Evolutionary conservation across 2,329 filamentous ascomycete species (phyloP).

Genomic region (Hymenoscyphus albidus): DNA sequence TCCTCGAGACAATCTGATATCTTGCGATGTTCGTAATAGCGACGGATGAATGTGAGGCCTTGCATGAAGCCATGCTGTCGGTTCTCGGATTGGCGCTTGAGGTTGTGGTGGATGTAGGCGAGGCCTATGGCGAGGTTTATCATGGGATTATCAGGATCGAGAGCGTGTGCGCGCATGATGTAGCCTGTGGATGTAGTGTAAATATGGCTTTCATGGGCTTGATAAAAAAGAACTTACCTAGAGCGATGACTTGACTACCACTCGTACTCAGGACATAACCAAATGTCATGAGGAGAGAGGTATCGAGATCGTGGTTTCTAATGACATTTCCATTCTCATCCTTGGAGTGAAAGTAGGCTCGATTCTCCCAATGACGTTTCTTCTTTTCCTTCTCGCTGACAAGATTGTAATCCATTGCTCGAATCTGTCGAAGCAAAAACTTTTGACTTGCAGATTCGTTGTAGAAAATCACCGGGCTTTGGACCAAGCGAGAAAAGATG

Average conservation of each 20-base stretch:
- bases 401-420: conserved; percentile 73
- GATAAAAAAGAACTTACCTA: conserved; percentile 56
- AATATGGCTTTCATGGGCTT: background rate
- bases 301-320: conserved; percentile 53
- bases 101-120: conserved; percentile 80
- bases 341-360: conserved; percentile 37
- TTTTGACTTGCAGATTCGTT: conserved; percentile 81
- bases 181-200: conserved; percentile 57
- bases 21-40: conserved; percentile 63
- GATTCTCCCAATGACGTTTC: conserved; percentile 41
- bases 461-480: conserved; percentile 71
- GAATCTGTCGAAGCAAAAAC: conserved; percentile 86
- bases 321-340: conserved; percentile 36
- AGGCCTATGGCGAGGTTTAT: conserved; percentile 79
- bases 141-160: conserved; percentile 73
- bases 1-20: conserved; percentile 39
- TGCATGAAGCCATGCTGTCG: conserved; percentile 84
- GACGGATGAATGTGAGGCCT: conserved; percentile 74
- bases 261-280: conserved; percentile 85
- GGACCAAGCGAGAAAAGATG: conserved; percentile 70
- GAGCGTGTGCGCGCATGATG: conserved; percentile 71
- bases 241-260: conserved; percentile 75
- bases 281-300: conserved; percentile 80
- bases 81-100: conserved; percentile 88
- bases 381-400: conserved; percentile 50